These are phyloP conservation scores for Euptelea pleiosperma DNA, from an alignment of 164 flowering plant genomes.

Conservation along the genomic window DNA sequence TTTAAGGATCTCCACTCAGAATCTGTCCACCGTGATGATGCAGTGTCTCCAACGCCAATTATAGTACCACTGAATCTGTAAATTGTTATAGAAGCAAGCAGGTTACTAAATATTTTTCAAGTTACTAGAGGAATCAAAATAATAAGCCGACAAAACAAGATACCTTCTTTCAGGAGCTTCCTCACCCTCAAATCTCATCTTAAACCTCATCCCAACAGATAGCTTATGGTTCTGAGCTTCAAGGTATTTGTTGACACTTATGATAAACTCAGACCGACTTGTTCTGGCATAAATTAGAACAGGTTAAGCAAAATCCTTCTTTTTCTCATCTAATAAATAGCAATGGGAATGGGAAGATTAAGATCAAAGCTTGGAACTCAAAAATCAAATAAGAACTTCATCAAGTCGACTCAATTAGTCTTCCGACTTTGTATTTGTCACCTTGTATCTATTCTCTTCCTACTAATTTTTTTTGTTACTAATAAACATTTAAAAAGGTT, in stretches of 20 bases:
- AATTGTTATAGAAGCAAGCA: neutral
- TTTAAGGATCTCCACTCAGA: slow-evolving; percentile 95
- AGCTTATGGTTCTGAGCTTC: slow-evolving; percentile 66
- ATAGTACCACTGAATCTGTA: slow-evolving; percentile 90
- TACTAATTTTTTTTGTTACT: too few species aligned
- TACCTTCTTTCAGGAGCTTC: slow-evolving; percentile 97
- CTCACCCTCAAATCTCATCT: slow-evolving; percentile 96
- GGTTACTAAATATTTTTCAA: neutral
- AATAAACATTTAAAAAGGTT: too few species aligned
- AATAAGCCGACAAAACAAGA: neutral
- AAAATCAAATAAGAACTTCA: neutral
- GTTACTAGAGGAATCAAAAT: neutral
- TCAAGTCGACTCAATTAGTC: too few species aligned
- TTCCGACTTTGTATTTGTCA: too few species aligned
- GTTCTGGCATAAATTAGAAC: slow-evolving; percentile 44
- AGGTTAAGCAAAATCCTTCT: slow-evolving; percentile 11
- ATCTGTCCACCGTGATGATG: slow-evolving; percentile 61
- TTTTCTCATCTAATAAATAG: neutral
- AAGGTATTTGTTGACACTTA: slow-evolving; percentile 78
- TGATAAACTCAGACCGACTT: slow-evolving; percentile 80
- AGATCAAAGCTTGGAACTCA: neutral
- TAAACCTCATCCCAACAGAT: slow-evolving; percentile 89
- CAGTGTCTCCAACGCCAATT: slow-evolving; percentile 67
- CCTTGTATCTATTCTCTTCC: too few species aligned
- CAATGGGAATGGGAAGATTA: neutral